Base-by-base conservation (phyloP, 192 early-diverging fungal genomes). In the Entomortierella chlamydospora region DNA sequence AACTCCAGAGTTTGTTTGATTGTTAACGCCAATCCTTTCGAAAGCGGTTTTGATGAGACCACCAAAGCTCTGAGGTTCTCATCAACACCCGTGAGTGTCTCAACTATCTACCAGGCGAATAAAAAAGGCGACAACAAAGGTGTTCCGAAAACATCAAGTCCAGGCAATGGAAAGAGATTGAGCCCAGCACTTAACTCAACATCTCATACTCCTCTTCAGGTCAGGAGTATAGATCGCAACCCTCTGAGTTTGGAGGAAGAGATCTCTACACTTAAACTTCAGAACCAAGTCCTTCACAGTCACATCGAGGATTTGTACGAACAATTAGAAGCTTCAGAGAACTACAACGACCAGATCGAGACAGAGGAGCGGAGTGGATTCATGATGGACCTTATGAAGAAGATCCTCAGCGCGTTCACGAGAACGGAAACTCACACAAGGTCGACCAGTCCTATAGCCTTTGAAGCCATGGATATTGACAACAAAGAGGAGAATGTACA, bases 51-150 rank as follows among this genome's bases (percentile, higher is more conserved):
- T 73, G 86, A 85, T 10, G 90, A 85, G 64, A 68, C 87, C 69
- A 82, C 81, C 56, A 55, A 89, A 67, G 76, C 87, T 26, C 71
- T 93, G 59, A 87, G 91, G 23, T 92, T 93, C 82, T 85, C 90
- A 10, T 83, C 87, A 8, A 87, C 88, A 2, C 88, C 90, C 26
- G 84, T 80, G 59, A 82, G 89, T 33, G 89, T 90, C 3, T 82
- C 87, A 18, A 70, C 76, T 25, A 11, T 25, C 1, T 50, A 29
- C 22, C n/a, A 26, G 13, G 11, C 26, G 26, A 22, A 12, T 22
- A 2, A 22, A 26, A 39, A 66, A 6, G 11, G 4, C 12, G 33
- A 51, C 2, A n/a, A 2, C 1, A 22, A 15, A 2, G 4, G 2
- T 22, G 37, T 26, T 23, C 61, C 4, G 25, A 50, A 30, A 30